Base-by-base conservation (phyloP, 2,329 filamentous ascomycete genomes). In the Dothidotthia symphoricarpi region DNA sequence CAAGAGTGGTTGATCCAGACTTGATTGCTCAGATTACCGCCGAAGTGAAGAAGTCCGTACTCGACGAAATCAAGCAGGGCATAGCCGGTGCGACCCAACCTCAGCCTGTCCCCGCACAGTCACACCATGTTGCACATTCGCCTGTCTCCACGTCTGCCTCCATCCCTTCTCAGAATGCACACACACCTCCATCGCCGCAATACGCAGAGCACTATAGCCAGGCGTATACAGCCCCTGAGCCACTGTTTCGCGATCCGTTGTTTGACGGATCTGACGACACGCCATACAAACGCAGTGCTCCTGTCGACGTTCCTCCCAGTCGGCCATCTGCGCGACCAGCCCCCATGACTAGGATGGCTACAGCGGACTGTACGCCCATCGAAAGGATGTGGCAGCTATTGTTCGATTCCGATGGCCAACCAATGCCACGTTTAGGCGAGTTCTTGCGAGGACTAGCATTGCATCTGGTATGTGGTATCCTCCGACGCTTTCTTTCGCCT, bases 361-460 rank as follows among this genome's bases (percentile, higher is more conserved):
- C 59, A 16, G 65, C 67, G 19, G 62, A 66, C 26, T 64, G 61
- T 24, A 65, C 63, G n/a, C 63, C 65, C 11, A 65, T 67, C 28
- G 86, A 90, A 60, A 79, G 77, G 58, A 82, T 83, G 58, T 95
- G 88, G 88, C 85, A 86, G 5, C 74, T 73, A 8, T 64, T 95
- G 3, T 94, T 94, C 58, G 81, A 85, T 31, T 70, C 74, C 3
- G 73, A 81, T 17, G 85, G 83, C 0, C 75, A 77, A 39, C 80
- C 86, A 1, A 90, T 87, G 0, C 66, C 74, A 31, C 75, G 86
- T 34, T 73, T 91, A 12, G 78, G 78, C 0, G 79, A 89, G 48
- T 81, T 93, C 26, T 69, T 94, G 32, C 75, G 81, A 38, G 86
- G 86, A 0, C 71, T 95, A 39, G 87, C 86, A 10, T 74, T 80